Evolutionary conservation across 305 asterid species (phyloP).

Genomic region (Euphrasia arctica): DNA sequence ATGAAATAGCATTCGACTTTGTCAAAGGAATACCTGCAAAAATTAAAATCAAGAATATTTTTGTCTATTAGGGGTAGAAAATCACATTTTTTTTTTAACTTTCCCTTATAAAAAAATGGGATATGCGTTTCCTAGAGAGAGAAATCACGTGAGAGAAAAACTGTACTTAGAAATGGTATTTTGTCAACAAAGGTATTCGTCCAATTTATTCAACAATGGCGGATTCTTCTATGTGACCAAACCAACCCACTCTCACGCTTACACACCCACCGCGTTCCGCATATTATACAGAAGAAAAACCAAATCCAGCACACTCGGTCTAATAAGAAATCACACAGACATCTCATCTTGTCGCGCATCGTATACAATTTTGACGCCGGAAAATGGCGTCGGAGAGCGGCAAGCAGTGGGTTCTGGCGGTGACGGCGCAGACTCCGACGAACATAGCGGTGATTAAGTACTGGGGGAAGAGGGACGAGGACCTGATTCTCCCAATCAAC

Average conservation of each 20-base stretch:
- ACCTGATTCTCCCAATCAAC: constrained; percentile 79
- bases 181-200: too few relatives aligned
- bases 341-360: background rate
- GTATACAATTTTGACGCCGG: background rate
- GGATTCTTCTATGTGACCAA: background rate
- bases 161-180: too few relatives aligned
- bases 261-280: background rate
- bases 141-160: too few relatives aligned
- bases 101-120: too few relatives aligned
- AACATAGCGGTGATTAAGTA: constrained; percentile 96
- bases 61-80: too few relatives aligned
- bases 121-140: too few relatives aligned
- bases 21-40: too few relatives aligned
- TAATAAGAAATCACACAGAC: background rate
- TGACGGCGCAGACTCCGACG: constrained; percentile 95
- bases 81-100: too few relatives aligned
- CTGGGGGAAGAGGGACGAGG: constrained; percentile 95
- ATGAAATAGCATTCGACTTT: too few relatives aligned
- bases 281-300: too few relatives aligned
- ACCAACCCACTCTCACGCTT: background rate
- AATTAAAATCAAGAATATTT: too few relatives aligned
- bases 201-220: background rate
- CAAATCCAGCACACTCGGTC: background rate
- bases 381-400: constrained; percentile 41
- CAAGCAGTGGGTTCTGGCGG: constrained; percentile 64